Conservation (phyloP, 306 rosid species). For the Rubus parviflorus region DNA sequence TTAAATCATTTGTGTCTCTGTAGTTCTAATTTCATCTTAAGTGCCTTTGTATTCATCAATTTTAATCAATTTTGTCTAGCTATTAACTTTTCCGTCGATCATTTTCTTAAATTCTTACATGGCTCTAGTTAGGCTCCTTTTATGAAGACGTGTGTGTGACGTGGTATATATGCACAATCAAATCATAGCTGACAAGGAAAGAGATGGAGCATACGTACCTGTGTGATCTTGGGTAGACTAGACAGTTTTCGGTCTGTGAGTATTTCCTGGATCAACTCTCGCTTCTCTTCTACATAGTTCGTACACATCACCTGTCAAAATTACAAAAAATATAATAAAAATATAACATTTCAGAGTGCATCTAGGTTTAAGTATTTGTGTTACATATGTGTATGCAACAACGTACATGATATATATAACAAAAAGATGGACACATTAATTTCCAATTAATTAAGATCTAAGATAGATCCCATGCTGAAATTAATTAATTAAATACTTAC, state of each 20-base stretch:
- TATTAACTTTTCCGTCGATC: no score
- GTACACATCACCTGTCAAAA: constrained; percentile 55
- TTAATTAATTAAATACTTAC: constrained; percentile 5
- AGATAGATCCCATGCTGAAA: neutral
- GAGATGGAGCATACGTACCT: constrained; percentile 24
- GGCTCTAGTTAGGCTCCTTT: no score
- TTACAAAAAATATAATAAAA: neutral
- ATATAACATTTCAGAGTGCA: neutral
- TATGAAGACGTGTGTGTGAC: no score
- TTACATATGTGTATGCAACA: neutral
- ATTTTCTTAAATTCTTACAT: no score
- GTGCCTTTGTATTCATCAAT: no score
- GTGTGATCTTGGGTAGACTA: constrained; percentile 44
- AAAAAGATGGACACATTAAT: no score
- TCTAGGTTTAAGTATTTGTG: no score
- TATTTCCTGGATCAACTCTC: constrained; percentile 46
- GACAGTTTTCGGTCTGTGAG: constrained; percentile 43
- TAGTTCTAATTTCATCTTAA: no score
- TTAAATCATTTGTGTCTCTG: no score
- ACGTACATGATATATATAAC: neutral
- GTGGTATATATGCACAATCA: no score
- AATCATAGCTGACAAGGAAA: no score
- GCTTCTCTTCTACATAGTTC: constrained; percentile 44
- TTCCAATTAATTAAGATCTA: neutral
- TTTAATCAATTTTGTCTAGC: no score